Percentiles rank a stretch among this genome's conserved stretches.
Conservation (phyloP, 306 rosid genomes). For the Sindora glabra region DNA sequence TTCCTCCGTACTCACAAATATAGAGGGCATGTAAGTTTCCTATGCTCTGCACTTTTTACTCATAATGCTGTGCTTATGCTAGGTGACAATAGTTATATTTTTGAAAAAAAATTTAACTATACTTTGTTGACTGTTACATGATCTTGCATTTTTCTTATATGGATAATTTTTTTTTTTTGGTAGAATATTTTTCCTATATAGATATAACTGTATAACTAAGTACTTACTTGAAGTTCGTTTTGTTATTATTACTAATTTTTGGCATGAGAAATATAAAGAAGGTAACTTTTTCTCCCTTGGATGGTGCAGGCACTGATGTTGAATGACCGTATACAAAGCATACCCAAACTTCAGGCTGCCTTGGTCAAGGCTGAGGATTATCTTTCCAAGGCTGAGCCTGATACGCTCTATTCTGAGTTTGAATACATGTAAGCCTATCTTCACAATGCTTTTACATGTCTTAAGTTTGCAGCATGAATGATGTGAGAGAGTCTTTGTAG, state of each 20-base stretch:
- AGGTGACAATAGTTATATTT: not conserved
- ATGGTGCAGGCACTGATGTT: conserved; percentile 72
- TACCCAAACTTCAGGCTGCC: conserved; percentile 62
- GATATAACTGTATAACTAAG: not conserved
- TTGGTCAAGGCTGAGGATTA: conserved; percentile 74
- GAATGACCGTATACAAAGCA: conserved; percentile 58
- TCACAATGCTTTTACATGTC: not conserved
- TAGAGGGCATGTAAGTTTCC: conserved; percentile 63
- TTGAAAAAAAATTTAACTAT: too few species aligned
- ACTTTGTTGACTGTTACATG: too few species aligned
- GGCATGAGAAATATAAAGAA: not conserved
- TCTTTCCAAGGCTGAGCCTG: conserved; percentile 52
- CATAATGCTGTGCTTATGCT: not conserved
- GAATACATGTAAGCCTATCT: conserved; percentile 61
- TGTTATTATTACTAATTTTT: not conserved
- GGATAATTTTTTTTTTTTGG: too few species aligned
- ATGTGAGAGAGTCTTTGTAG: not conserved
- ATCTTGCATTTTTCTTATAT: not conserved
- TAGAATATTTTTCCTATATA: not conserved
- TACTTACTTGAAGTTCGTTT: not conserved
- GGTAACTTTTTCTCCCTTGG: not conserved
- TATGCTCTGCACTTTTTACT: not conserved
- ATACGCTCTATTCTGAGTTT: conserved; percentile 52
- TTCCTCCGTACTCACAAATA: conserved; percentile 79
- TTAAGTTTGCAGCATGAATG: not conserved